Evolutionary conservation across 2,329 filamentous ascomycete species (phyloP), one percentile per base, ranked within the genome.

Genomic region (Taxawa tesnikishii): DNA sequence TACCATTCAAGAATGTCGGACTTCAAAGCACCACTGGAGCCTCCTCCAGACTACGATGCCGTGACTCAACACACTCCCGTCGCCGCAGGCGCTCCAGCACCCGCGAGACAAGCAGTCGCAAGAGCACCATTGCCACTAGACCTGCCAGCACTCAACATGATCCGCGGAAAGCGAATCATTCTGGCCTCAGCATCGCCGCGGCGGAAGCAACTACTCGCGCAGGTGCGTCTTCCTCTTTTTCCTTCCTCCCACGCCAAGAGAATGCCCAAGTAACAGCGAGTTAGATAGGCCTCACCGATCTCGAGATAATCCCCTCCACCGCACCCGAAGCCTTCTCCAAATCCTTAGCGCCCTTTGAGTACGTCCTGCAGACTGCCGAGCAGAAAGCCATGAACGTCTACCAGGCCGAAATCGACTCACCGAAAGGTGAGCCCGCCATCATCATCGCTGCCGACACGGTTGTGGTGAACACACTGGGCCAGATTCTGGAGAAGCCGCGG

Each of bases 371-470:
- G 36, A 98, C 90, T 2, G 88, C 88, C 3, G 73, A 74, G 14
- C 73, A 79, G 45, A 98, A 98, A 59, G 82, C 79, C 31, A 68
- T 84, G 26, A 70, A 80, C 28, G 82, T 96, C 7, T 80, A 80
- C 56, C 52, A 55, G 17, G 51, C 61, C 25, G 70, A 75, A 45
- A 65, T 77, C 43, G 53, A 74, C 47, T 70, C 72, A 37, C 53
- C 59, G 34, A 58, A 63, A 36, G 72, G 67, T 34, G 90, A 94
- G 44, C 85, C 85, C 0, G 79, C 75, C 5, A 67, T 96, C 11
- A 83, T 96, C 36, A 78, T 96, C 37, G 77, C 85, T 0, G 88
- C 88, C 21, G 88, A 96, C 54, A 96, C 90, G 0, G 68, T 98
- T 34, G 83, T 98, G 39, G 81, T 90, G 10, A 79, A 25, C 87